Base-by-base conservation (phyloP, 2,329 filamentous ascomycete genomes). In the Domatiomyces globalis region DNA sequence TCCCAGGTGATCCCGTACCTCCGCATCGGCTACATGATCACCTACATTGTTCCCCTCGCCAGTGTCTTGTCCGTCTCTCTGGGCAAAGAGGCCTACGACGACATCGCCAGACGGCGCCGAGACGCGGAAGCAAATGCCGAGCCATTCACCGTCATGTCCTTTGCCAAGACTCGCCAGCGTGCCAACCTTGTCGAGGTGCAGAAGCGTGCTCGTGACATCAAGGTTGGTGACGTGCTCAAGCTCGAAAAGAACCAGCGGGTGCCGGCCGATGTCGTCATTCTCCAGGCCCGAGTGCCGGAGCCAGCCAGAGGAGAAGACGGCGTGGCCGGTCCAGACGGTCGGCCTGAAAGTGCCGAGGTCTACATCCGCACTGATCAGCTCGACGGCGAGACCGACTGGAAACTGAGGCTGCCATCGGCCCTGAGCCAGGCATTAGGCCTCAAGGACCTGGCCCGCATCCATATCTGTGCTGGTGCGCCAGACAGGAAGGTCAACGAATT, bases 371-470 rank as follows among this genome's bases (percentile, higher is more conserved):
- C 94, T 1, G 92, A 98, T 67, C 92, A 98, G 65, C 76, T 98
- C 8, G 92, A 98, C 63, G 92, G 92, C 60, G 92, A 98, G 70
- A 98, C 92, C 0, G 92, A 98, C 64, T 98, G 92, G 94, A 98
- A 98, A 69, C 73, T 98, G 51, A 83, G 94, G 27, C 69, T 96
- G 36, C 88, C 92, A 1, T 92, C 88, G 10, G 80, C 86, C 0
- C 69, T 96, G 22, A 90, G 89, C 0, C 92, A 98, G 63, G 77
- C 73, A n/a, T 71, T 98, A 18, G 69, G 81, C 0, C 70, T 82
- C 1, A 78, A 79, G 45, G 86, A 95, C 58, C 81, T 95, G 50
- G 71, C 71, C 2, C 71, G 77, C 36, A 65, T 84, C 9, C 73
- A 72, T 44, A 79, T 98, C 47, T 85, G 83, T 2, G 92, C 87